Evolutionary conservation across 2,329 filamentous ascomycete species (phyloP).

Genomic region (Xylariaceae sp.): DNA sequence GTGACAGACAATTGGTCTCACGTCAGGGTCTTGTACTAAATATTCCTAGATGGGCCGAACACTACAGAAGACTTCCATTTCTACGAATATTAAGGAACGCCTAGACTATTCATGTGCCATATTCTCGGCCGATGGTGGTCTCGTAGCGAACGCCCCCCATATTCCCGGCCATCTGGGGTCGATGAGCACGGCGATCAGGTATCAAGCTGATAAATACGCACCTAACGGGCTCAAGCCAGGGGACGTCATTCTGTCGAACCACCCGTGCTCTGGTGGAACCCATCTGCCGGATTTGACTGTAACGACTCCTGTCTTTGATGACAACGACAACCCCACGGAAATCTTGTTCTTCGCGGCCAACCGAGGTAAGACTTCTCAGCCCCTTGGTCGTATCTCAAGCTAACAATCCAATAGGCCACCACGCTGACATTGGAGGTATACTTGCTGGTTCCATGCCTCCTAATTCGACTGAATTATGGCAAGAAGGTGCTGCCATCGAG

Average conservation of each 20-base stretch:
- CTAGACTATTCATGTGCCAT: conserved; percentile 78
- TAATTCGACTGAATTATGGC: conserved; percentile 35
- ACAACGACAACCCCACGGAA: conserved; percentile 8
- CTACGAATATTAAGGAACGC: conserved; percentile 74
- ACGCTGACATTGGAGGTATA: conserved; percentile 39
- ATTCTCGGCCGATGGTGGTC: conserved; percentile 66
- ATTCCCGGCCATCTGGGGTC: conserved; percentile 70
- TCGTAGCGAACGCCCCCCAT: conserved; percentile 72
- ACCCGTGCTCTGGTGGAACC: conserved; percentile 15
- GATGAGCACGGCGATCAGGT: conserved; percentile 67
- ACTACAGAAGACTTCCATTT: conserved; percentile 72
- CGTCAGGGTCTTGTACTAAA: background rate
- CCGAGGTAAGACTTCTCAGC: conserved; percentile 27
- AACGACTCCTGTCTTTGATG: conserved; percentile 14
- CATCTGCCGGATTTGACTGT: conserved; percentile 17
- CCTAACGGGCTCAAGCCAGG: conserved; percentile 58
- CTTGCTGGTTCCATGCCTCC: conserved; percentile 38
- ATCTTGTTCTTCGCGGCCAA: conserved; percentile 18
- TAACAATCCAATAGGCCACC: conserved; percentile 8
- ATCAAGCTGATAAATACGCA: conserved; percentile 5
- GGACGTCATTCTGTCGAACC: conserved; percentile 72
- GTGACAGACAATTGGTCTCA: background rate
- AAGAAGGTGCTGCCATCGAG: conserved; percentile 37
- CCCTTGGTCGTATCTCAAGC: background rate
- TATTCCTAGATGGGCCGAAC: conserved; percentile 63